Conservation (phyloP, 2,329 filamentous ascomycete species). For the Blastomyces percursus region DNA sequence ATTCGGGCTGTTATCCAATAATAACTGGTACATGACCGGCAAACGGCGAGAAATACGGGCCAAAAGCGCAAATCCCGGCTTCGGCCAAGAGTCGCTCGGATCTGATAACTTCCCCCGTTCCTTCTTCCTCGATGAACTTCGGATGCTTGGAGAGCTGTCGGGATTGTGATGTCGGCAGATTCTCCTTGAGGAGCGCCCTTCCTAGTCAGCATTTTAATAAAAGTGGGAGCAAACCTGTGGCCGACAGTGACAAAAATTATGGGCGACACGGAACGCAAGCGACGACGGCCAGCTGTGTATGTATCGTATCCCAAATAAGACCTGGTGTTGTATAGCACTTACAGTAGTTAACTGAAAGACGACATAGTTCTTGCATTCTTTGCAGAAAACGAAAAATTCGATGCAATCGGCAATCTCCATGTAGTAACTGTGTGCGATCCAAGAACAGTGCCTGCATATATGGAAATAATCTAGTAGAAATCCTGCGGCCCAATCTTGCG, state of each 20-base stretch:
- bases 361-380: conserved; percentile 43
- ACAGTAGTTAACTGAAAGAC: conserved; percentile 11
- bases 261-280: conserved; percentile 24
- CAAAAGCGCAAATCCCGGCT: conserved; percentile 17
- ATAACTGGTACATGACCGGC: conserved; percentile 10
- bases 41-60: conserved; percentile 19
- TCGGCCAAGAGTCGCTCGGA: neutral
- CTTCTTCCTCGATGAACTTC: neutral
- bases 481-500: conserved; percentile 8
- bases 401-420: conserved; percentile 50
- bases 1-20: neutral
- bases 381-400: conserved; percentile 52
- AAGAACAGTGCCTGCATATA: conserved; percentile 45
- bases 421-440: conserved; percentile 49
- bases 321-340: neutral
- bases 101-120: neutral
- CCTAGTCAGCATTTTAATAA: neutral
- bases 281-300: conserved; percentile 38
- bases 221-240: neutral
- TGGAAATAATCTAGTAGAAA: conserved; percentile 18
- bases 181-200: neutral
- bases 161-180: neutral
- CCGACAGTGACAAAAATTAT: conserved; percentile 13
- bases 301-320: conserved; percentile 14
- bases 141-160: neutral